phyloP scores from a whole-genome alignment of 345 rosid species.

The Barbarea vulgaris region DNA sequence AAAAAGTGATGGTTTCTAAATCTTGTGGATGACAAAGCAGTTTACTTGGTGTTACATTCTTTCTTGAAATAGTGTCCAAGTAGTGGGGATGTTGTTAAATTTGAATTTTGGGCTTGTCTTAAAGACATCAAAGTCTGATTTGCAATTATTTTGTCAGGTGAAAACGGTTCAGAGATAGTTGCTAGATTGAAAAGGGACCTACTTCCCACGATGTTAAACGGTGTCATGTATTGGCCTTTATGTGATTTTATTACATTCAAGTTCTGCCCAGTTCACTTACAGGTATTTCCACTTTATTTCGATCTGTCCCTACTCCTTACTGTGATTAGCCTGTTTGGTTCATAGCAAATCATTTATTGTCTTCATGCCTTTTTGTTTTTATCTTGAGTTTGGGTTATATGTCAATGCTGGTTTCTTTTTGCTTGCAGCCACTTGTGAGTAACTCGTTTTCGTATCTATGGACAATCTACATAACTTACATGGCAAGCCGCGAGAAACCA shows the following conservation, averaged over 20 bases:
- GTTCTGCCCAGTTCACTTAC: conserved; percentile 84
- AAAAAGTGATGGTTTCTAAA: neutral
- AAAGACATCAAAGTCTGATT: neutral
- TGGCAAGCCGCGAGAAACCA: conserved; percentile 73
- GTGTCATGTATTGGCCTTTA: conserved; percentile 87
- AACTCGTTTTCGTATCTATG: conserved; percentile 90
- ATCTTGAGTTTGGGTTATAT: neutral
- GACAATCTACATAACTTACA: conserved; percentile 89
- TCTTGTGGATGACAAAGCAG: neutral
- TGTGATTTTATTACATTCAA: conserved; percentile 91
- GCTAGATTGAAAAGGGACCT: conserved; percentile 82
- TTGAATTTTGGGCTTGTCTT: neutral
- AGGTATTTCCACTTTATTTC: conserved; percentile 48
- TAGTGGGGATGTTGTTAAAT: neutral
- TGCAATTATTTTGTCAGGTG: conserved; percentile 55
- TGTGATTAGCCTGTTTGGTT: neutral
- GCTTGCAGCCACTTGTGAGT: conserved; percentile 79
- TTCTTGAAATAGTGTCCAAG: neutral
- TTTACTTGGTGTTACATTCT: neutral
- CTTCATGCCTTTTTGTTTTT: conserved; percentile 1
- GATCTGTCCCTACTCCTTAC: neutral
- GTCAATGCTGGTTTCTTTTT: neutral
- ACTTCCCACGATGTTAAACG: conserved; percentile 72
- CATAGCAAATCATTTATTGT: neutral
- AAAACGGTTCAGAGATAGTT: conserved; percentile 60